Base-by-base conservation (phyloP, 1,284 basidiomycete genomes). In the Farysia itapuensis region DNA sequence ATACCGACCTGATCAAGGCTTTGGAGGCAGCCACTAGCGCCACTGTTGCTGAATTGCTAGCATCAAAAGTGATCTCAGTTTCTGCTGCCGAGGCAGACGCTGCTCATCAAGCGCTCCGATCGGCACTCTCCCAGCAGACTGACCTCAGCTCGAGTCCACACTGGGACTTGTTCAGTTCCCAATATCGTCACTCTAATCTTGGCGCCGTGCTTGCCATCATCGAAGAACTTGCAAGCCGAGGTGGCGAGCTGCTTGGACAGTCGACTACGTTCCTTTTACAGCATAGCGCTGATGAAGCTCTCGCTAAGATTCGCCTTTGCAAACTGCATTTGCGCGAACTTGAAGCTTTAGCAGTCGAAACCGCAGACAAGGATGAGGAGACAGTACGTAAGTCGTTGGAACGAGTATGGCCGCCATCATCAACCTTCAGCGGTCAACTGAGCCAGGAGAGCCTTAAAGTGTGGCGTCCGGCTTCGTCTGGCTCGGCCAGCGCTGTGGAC, bases 171-270 rank as follows among this genome's bases (percentile, higher is more conserved):
- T 61, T 61, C 28, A 56, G 51, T 38, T 21, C 36, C 21, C 52
- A 36, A 3, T 61, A 47, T n/a, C 47, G 49, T 35, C 51, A 39
- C 3, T 61, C 58, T n/a, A 61, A 61, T 18, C 43, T 60, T 20
- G 51, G 42, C 26, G 30, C 46, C 1, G 30, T 60, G 18, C 40
- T 46, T 31, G 30, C 44, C 11, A 33, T 52, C 29, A 24, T 61
- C 12, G 35, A 43, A 16, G 19, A 12, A 4, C 20, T 61, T 14
- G 26, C 45, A 5, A 33, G 18, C 8, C 34, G 18, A 22, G 34
- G 13, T 2, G 50, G 36, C 2, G 49, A 43, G n/a, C 36, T 60
- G 14, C 15, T 41, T 5, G 37, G 41, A 5, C 50, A 60, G 23
- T 60, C 57, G n/a, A 16, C 50, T 15, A 29, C 43, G 5, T 60